Percentiles rank a stretch among this genome's conserved stretches.
Evolutionary conservation across 306 rosid genomes (phyloP).

Genomic region (Alnus glutinosa): DNA sequence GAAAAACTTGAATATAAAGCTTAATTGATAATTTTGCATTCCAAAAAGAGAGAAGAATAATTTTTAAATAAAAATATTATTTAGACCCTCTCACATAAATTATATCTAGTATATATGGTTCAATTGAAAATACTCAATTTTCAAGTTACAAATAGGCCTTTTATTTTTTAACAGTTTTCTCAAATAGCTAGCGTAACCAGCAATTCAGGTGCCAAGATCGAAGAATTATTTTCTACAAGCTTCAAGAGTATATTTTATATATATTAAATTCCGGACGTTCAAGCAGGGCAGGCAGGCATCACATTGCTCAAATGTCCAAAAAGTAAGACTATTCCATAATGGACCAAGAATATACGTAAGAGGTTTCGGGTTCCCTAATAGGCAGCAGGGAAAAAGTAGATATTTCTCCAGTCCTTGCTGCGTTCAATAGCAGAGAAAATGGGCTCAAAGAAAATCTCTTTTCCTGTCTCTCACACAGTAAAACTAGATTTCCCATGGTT

Average conservation of each 20-base stretch:
- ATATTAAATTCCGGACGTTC: no score
- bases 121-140: no score
- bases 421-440: neutral
- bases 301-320: neutral
- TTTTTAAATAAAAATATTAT: no score
- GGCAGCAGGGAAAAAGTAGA: constrained; percentile 5
- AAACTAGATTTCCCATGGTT: constrained; percentile 38
- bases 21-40: no score
- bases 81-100: no score
- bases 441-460: constrained; percentile 26
- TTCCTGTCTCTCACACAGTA: constrained; percentile 11
- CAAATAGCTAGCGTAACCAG: no score
- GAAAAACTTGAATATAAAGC: no score
- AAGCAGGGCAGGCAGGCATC: no score
- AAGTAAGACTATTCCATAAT: neutral
- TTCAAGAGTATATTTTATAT: neutral
- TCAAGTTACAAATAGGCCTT: neutral
- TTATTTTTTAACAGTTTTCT: neutral
- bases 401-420: neutral
- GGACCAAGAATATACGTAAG: neutral
- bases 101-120: no score
- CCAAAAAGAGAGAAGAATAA: no score
- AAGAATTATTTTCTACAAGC: no score
- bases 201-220: no score
- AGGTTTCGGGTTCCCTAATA: neutral